Conservation (phyloP, 2,329 filamentous ascomycete genomes). For the Sporothrix sp. region DNA sequence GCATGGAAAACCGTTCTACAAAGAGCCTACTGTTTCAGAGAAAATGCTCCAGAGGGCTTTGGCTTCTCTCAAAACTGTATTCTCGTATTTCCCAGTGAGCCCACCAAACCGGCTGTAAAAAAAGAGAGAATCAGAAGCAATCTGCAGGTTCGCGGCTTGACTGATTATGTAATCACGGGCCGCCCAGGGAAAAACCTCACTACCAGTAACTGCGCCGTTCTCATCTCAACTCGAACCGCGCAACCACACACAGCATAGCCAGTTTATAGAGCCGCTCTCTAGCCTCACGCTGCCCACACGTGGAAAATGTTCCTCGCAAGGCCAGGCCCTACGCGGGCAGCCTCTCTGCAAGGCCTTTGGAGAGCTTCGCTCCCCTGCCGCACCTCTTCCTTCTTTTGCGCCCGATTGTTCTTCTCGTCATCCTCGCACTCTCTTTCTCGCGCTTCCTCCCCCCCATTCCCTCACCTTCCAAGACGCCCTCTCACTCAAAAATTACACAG, state of each 20-base stretch:
- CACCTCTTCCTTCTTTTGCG: background rate
- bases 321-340: no score
- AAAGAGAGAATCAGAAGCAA: no score
- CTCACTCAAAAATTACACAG: background rate
- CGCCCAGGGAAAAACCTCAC: background rate
- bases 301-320: no score
- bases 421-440: background rate
- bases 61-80: no score
- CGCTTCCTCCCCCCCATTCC: background rate
- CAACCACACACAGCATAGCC: background rate
- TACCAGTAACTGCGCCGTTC: background rate
- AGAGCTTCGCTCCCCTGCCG: background rate
- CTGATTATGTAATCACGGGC: slow-evolving; percentile 2
- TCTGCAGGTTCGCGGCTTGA: no score
- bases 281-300: no score
- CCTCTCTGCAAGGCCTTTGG: background rate
- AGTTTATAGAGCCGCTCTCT: background rate
- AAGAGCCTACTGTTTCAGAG: no score
- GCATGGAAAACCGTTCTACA: no score
- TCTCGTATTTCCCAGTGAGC: no score
- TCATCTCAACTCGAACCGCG: background rate
- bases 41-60: no score
- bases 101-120: no score
- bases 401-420: background rate
- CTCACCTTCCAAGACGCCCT: background rate